Evolutionary conservation across 306 rosid species (phyloP).

Genomic region (Quercus alba): DNA sequence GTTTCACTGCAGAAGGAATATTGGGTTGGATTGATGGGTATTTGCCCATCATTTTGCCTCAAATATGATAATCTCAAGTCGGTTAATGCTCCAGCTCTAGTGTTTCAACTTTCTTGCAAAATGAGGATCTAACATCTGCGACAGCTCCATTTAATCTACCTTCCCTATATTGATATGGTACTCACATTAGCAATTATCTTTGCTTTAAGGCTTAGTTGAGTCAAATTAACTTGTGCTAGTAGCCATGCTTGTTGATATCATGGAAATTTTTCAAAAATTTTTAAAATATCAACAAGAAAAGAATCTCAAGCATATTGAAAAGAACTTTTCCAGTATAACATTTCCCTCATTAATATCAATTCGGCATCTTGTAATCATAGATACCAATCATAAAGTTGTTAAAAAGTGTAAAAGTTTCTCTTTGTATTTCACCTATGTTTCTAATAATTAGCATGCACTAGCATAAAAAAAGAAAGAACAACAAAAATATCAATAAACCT

Average conservation of each 20-base stretch:
- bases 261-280: not conserved
- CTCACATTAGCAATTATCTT: constrained; percentile 24
- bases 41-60: constrained; percentile 12
- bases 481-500: constrained; percentile 41
- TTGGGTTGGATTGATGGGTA: constrained; percentile 34
- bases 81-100: constrained; percentile 20
- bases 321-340: not conserved
- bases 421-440: not conserved
- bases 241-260: constrained; percentile 3
- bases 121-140: constrained; percentile 33
- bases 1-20: constrained; percentile 31
- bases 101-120: constrained; percentile 27
- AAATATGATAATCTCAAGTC: constrained; percentile 39
- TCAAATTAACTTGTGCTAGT: not conserved
- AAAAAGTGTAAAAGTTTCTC: not conserved
- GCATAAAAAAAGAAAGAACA: not conserved
- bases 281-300: not conserved
- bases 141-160: constrained; percentile 27
- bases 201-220: not conserved
- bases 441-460: not conserved
- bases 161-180: constrained; percentile 33
- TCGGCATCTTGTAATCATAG: constrained; percentile 3
- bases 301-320: not conserved
- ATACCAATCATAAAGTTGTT: constrained; percentile 1
- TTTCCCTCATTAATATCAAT: constrained; percentile 7